Base-by-base conservation (phyloP, 2,329 filamentous ascomycete species). In the Cladosporium sp. region DNA sequence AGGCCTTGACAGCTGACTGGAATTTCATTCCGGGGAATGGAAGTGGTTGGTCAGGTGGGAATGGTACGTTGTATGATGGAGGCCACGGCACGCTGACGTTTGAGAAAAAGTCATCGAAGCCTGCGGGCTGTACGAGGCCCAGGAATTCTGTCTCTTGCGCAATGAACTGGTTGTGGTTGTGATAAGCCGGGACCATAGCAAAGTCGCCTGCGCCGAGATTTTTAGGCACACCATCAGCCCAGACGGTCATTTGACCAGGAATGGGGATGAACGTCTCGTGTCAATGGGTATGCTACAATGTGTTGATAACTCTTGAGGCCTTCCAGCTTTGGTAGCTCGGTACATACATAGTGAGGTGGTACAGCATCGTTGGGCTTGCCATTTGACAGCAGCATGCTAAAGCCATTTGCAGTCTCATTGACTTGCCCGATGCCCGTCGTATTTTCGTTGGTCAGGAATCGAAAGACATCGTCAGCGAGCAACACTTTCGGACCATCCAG, bases 91-190 rank as follows among this genome's bases (percentile, higher is more conserved):
- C 25, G 45, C 52, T 54, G 40, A 54, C 41, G 18, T 43, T 52
- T n/a, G 32, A 20, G 45, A 54, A 54, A 40, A 52, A 54, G n/a
- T 54, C 52, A 30, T 54, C 52, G 18, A 54, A 54, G 45, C 52
- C 52, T 15, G 52, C 52, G n/a, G 52, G 52, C 29, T 54, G 52
- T 27, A 54, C 51, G 12, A 54, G 29, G 15, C 52, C 52, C 7
- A 54, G 49, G 45, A 52, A 52, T 11, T 54, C 52, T 12, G 52
- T 46, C 39, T 54, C 52, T 33, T 54, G 49, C 3, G 52, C 52
- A 22, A 54, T 45, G 40, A 49, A 45, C 20, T 54, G 52, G 27
- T 43, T 49, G 52, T 54, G 52, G 40, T 52, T 54, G 39, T 48
- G 47, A 11, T 46, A 45, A 4, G 43, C 49, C 15, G 52, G 52